These are phyloP conservation scores for Leptographium wingfieldii DNA, from an alignment of 2,329 filamentous ascomycete species.

Conservation along the genomic window DNA sequence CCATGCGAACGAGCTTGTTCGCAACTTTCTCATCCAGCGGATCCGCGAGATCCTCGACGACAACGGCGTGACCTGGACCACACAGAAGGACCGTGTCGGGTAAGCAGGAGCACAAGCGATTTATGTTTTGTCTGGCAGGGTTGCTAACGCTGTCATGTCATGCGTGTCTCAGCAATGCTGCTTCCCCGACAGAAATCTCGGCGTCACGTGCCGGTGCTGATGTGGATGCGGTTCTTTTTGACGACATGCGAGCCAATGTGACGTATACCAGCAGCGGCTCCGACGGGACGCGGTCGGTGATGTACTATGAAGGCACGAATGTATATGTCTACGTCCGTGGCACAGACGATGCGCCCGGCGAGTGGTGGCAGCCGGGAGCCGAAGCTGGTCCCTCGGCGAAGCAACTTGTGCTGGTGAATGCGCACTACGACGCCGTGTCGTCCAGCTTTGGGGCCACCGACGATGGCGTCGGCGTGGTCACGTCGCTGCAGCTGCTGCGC, in stretches of 20 bases:
- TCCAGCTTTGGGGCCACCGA: constrained; percentile 91
- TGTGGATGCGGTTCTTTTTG: constrained; percentile 47
- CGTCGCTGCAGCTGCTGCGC: constrained; percentile 69
- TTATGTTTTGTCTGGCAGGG: not conserved
- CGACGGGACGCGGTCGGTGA: constrained; percentile 22
- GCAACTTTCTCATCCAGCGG: constrained; percentile 60
- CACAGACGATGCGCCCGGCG: constrained; percentile 54
- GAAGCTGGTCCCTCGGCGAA: constrained; percentile 29
- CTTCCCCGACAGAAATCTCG: not conserved
- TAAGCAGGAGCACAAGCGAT: not conserved
- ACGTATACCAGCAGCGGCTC: constrained; percentile 41
- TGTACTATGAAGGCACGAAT: constrained; percentile 90
- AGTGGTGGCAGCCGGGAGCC: constrained; percentile 50
- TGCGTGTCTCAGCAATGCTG: not conserved
- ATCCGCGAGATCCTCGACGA: constrained; percentile 55
- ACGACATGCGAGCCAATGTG: constrained; percentile 68
- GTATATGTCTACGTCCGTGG: constrained; percentile 87
- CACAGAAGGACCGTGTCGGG: constrained; percentile 18
- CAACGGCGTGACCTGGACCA: constrained; percentile 39
- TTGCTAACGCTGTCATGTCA: not conserved
- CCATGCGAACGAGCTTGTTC: constrained; percentile 66
- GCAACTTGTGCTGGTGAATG: constrained; percentile 81
- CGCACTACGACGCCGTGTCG: constrained; percentile 83
- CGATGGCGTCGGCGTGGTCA: constrained; percentile 82
- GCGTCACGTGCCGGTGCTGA: constrained; percentile 11